Evolutionary conservation across 2,329 filamentous ascomycete genomes (phyloP), one percentile per base, ranked within the genome.

Genomic region (Aaosphaeria pasadenensis): DNA sequence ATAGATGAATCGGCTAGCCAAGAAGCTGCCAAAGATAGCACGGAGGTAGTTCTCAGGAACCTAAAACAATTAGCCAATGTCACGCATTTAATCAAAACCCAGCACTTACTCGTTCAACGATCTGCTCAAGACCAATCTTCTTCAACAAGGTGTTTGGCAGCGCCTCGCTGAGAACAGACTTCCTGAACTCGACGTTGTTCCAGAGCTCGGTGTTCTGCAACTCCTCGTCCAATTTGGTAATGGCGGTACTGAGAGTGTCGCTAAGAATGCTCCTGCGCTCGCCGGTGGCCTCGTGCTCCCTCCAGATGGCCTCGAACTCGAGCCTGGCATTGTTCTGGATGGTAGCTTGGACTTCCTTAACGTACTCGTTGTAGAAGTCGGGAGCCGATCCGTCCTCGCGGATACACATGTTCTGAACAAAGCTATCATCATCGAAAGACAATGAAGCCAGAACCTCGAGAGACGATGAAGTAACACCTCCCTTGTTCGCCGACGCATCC

Each of bases 241-340:
- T 99, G 32, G 94, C 92, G 43, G 89, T 77, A 48, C 89, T 95
- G 46, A 99, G 83, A 59, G 87, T 89, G 71, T 99, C 94, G 42
- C 90, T 95, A 47, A 99, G 80, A n/a, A 91, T 83, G 52, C 90
- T 95, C 53, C 91, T 84, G 24, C 89, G 75, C 46, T 85, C 78
- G 45, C 89, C 88, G 1, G 89, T 96, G 67, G 85, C 74, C 72
- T 94, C 85, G 66, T 95, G 84, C 73, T 99, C 94, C 56, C 89
- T 85, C 94, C 94, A 99, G 74, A 99, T 95, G 39, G 94, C 94
- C 75, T 99, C 94, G 59, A 99, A 99, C 72, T 99, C 94, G 33
- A 99, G 84, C 11, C 84, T 79, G 2, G 94, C 94, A 59, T 99
- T 99, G 60, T 91, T 85, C 71, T 89, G 84, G 69, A 99, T 97